Conservation (phyloP, 1,284 basidiomycete genomes). For the Puccinia horiana region DNA sequence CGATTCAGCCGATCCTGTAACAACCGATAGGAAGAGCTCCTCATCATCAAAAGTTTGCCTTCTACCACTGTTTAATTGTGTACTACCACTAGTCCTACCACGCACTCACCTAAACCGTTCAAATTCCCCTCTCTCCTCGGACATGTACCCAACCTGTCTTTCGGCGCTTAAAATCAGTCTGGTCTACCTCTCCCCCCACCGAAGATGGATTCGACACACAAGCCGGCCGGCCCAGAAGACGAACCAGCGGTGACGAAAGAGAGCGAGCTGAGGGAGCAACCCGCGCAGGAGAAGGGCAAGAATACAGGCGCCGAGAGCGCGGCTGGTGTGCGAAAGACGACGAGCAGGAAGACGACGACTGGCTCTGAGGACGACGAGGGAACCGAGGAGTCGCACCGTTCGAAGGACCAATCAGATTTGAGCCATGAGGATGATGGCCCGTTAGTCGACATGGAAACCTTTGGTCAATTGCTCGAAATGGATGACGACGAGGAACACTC, state of each 20-base stretch:
- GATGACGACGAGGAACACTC: constrained; percentile 76
- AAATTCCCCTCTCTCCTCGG: not conserved
- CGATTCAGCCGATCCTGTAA: no score
- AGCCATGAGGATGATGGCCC: constrained; percentile 63
- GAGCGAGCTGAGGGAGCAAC: not conserved
- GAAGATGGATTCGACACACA: not conserved
- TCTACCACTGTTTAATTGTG: not conserved
- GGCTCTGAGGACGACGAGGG: not conserved
- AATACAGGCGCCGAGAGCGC: not conserved
- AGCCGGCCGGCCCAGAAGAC: not conserved
- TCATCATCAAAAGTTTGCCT: not conserved
- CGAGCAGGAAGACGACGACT: not conserved
- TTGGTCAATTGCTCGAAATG: constrained; percentile 82
- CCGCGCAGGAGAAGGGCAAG: not conserved
- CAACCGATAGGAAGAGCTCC: not conserved
- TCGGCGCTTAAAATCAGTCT: not conserved
- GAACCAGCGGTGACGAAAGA: not conserved
- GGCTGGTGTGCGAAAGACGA: not conserved
- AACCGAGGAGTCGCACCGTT: not conserved
- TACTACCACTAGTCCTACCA: not conserved
- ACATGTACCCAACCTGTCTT: not conserved
- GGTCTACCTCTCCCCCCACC: not conserved
- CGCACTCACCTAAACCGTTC: not conserved
- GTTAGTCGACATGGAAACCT: constrained; percentile 75
- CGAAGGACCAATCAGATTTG: not conserved